Percentiles rank a stretch among this genome's conserved stretches.
Evolutionary conservation across 2,329 filamentous ascomycete species (phyloP).

Genomic region (Pseudogymnoascus sp.): DNA sequence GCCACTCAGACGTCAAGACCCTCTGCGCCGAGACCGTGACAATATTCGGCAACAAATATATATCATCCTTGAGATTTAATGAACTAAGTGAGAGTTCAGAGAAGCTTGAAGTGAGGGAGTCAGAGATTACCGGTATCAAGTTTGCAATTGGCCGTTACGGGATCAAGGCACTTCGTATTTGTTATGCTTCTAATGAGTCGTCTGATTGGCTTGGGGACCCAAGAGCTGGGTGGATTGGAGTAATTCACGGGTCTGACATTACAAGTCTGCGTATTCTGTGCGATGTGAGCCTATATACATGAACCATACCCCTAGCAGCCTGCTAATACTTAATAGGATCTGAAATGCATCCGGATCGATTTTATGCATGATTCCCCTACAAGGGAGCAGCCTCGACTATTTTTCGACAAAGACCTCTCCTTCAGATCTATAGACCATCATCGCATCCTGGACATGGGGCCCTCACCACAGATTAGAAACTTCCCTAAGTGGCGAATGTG

Average conservation of each 20-base stretch:
- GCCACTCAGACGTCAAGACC: background rate
- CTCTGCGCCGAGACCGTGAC: background rate
- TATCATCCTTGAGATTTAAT: slow-evolving; percentile 4
- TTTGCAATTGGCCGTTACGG: slow-evolving; percentile 9
- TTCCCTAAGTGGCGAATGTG: background rate
- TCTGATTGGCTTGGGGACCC: slow-evolving; percentile 9
- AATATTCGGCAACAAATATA: slow-evolving; percentile 7
- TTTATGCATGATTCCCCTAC: background rate
- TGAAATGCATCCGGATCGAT: slow-evolving; percentile 7
- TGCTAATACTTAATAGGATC: background rate
- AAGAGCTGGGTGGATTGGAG: background rate
- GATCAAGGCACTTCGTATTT: slow-evolving; percentile 3
- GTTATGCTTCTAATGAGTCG: background rate
- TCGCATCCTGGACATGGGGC: background rate
- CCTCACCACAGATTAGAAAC: background rate
- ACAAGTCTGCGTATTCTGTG: background rate
- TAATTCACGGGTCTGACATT: background rate
- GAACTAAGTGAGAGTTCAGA: background rate
- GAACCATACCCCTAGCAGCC: background rate
- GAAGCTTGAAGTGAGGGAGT: background rate
- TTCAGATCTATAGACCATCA: background rate
- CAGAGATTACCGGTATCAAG: background rate
- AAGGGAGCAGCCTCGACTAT: background rate
- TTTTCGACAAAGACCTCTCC: slow-evolving; percentile 3
- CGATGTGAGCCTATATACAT: background rate